phyloP scores from a whole-genome alignment of 2,329 filamentous ascomycete species.

The Penicillium sp. region DNA sequence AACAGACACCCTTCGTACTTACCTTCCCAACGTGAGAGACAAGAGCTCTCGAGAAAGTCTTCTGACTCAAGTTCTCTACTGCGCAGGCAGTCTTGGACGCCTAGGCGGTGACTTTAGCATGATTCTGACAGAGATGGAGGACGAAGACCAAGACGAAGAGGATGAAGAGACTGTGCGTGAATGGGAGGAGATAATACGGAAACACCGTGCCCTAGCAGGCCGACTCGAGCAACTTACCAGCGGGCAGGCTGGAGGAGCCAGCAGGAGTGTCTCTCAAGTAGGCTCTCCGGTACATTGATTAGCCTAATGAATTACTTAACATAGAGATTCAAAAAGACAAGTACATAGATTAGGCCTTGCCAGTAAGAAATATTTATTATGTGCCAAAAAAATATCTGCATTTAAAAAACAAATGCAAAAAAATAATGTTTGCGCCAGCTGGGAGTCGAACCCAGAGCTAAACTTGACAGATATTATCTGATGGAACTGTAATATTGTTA shows the following conservation, averaged over 20 bases:
- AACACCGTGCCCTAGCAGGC: constrained; percentile 79
- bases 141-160: constrained; percentile 42
- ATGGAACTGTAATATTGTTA: no score
- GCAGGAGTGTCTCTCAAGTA: constrained; percentile 17
- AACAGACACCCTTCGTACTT: constrained; percentile 67
- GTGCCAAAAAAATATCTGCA: no score
- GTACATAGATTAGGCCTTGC: no score
- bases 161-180: constrained; percentile 36
- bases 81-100: constrained; percentile 82
- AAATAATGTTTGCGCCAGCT: background rate
- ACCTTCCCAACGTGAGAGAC: constrained; percentile 78
- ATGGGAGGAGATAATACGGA: constrained; percentile 86
- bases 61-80: constrained; percentile 88
- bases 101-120: constrained; percentile 91
- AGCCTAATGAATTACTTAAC: background rate
- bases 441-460: background rate
- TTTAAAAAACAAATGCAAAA: no score
- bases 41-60: constrained; percentile 78
- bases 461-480: background rate
- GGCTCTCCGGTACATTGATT: constrained; percentile 9
- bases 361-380: no score
- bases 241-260: constrained; percentile 17
- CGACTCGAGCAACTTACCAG: constrained; percentile 47
- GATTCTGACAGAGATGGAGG: constrained; percentile 63
- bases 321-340: background rate